A percentile compares a stretch with the other conserved stretches of the same genome.
phyloP scores from a whole-genome alignment of 306 rosid species.

The Lathyrus sativus region DNA sequence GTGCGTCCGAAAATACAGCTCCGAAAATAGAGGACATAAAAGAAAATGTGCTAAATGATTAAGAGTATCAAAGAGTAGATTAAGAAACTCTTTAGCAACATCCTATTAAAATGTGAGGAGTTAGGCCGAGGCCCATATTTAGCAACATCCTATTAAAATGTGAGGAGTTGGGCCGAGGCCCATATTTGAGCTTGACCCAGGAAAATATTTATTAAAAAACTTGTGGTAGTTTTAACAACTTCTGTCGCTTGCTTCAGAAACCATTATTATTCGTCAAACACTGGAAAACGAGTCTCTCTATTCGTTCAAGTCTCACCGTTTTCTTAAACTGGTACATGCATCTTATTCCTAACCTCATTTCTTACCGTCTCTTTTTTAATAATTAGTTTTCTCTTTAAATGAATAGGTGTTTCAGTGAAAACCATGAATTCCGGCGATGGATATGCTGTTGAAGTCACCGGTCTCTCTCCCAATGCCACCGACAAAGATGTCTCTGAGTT shows the following conservation, averaged over 20 bases:
- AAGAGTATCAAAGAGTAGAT: too few species aligned
- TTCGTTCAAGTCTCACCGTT: slow-evolving; percentile 1
- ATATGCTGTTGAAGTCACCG: slow-evolving; percentile 71
- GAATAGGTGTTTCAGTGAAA: neutral
- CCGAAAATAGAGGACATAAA: too few species aligned
- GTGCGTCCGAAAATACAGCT: too few species aligned
- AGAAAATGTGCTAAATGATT: too few species aligned
- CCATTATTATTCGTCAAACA: neutral
- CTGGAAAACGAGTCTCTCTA: neutral
- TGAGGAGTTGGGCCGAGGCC: too few species aligned
- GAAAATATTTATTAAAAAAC: too few species aligned
- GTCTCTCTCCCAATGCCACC: slow-evolving; percentile 73
- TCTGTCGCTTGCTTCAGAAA: neutral
- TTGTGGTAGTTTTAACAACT: neutral
- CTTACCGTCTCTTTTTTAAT: neutral
- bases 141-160: too few species aligned
- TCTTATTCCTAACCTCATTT: neutral
- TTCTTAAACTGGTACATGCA: slow-evolving; percentile 24
- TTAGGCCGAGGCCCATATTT: too few species aligned
- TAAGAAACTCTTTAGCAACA: too few species aligned
- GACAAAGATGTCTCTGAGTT: slow-evolving; percentile 78
- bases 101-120: too few species aligned
- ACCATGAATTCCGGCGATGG: slow-evolving; percentile 65
- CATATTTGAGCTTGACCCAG: too few species aligned
- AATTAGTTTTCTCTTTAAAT: slow-evolving; percentile 1